Conservation (phyloP, 495 filamentous ascomycete species). For the Penicillium chermesinum region DNA sequence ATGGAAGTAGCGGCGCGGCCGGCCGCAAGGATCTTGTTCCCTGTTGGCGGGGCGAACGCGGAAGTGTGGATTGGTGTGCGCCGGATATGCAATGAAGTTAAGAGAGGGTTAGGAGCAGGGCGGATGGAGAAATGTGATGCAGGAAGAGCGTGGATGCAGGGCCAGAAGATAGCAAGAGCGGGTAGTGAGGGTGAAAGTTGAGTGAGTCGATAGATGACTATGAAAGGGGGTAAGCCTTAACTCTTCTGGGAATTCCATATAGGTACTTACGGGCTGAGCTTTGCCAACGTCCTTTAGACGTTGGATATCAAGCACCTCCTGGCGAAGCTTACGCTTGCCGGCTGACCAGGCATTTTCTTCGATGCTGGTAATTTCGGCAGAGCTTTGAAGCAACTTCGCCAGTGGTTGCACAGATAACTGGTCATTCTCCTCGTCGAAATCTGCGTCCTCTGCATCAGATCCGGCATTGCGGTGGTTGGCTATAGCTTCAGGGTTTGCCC, state of each 20-base stretch:
- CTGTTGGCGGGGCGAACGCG: constrained; percentile 55
- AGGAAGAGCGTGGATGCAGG: constrained; percentile 78
- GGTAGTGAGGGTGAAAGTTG: constrained; percentile 80
- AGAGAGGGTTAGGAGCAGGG: constrained; percentile 75
- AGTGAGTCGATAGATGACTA: constrained; percentile 78
- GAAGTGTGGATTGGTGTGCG: constrained; percentile 75
- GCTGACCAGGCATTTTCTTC: constrained; percentile 31
- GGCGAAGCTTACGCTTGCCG: constrained; percentile 62
- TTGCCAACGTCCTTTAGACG: constrained; percentile 60
- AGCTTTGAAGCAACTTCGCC: constrained; percentile 69
- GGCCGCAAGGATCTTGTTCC: constrained; percentile 67
- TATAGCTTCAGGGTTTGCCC: constrained; percentile 52
- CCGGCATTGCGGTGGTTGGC: constrained; percentile 52
- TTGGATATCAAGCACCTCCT: constrained; percentile 83
- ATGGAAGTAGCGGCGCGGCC: constrained; percentile 88
- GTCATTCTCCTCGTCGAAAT: constrained; percentile 58
- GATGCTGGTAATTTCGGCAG: constrained; percentile 49
- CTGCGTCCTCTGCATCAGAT: constrained; percentile 41
- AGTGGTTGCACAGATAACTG: constrained; percentile 66
- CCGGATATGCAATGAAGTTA: constrained; percentile 84
- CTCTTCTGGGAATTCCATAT: background rate
- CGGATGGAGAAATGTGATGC: constrained; percentile 76
- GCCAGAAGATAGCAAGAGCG: constrained; percentile 84
- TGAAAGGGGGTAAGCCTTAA: constrained; percentile 11
- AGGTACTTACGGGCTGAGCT: constrained; percentile 48